Base-by-base conservation (phyloP, 75 land plant genomes). In the Picea glauca region DNA sequence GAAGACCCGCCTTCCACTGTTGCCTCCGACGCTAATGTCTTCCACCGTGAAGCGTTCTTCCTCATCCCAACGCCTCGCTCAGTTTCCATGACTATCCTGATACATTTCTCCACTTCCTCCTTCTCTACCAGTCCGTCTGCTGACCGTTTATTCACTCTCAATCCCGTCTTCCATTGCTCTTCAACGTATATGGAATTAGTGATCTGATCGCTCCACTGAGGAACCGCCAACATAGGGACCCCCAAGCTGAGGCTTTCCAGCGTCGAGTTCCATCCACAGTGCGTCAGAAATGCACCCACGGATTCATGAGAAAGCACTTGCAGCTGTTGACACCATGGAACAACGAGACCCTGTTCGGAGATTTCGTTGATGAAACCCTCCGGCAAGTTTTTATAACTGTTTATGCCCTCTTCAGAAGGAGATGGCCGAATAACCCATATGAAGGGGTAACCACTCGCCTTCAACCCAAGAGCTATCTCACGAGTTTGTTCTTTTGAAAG, bases 1-100 rank as follows among this genome's bases (percentile, higher is more conserved):
- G 93, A 91, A 23, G 92, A 90, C 1, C 92, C 94, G 11, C 89
- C 90, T 2, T 78, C 78, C 1, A 40, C 81, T 31, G 81, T 68
- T 15, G 92, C 90, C 73, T 50, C 81, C 83, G 50, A 43, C 67
- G 94, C 90, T 65, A 62, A 62, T 35, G 70, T 54, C 85, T 88
- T 85, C 87, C 86, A 87, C 83, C 78, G 68, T 61, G 63, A 4
- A 15, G 86, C 87, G 31, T 82, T 87, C 59, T 61, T 62, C 77
- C 82, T 82, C 70, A 90, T 65, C 82, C 81, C 83, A 76, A 67
- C 86, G 50, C 83, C 85, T 56, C 56, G 72, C 18, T 64, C 57
- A 23, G 80, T 88, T 8, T 12, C 78, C 65, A 78, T 84, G 21
- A 91, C 80, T 76, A 63, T 85, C 26, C 21, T 63, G 61, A 90